A percentile compares a stretch with the other conserved stretches of the same genome.
Evolutionary conservation across 164 flowering plant species (phyloP).

Genomic region (Annona cherimola): DNA sequence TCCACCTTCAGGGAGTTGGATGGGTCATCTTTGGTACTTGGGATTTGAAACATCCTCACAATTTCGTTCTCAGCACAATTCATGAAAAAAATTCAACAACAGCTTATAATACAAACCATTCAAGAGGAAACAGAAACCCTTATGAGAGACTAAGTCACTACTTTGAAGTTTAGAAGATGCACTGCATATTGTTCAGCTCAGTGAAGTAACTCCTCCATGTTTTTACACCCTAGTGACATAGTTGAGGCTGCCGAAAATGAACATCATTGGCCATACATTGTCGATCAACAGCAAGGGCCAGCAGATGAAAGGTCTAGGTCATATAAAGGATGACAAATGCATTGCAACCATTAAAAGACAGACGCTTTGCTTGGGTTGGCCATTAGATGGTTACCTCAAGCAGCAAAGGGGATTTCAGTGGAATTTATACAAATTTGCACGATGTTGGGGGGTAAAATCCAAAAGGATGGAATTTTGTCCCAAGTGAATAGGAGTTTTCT

Average conservation of each 20-base stretch:
- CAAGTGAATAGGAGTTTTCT: background rate
- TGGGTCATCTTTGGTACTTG: conserved; percentile 22
- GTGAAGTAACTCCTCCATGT: too few relatives aligned
- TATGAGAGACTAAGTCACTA: background rate
- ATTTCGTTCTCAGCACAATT: conserved; percentile 61
- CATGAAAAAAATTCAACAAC: background rate
- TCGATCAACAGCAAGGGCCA: background rate
- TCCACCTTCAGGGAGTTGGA: conserved; percentile 51
- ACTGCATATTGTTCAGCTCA: background rate
- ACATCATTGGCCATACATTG: too few relatives aligned
- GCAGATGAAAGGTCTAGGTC: background rate
- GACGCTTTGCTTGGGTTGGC: too few relatives aligned
- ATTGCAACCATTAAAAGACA: background rate
- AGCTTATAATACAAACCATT: background rate
- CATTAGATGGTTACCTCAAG: background rate
- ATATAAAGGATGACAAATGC: background rate
- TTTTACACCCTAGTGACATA: too few relatives aligned
- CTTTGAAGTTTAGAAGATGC: background rate
- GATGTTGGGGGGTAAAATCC: background rate
- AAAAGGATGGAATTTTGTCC: background rate
- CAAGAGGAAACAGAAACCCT: background rate
- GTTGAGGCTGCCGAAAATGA: too few relatives aligned
- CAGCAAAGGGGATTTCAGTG: background rate
- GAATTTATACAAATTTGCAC: background rate
- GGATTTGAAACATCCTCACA: conserved; percentile 66